Evolutionary conservation across 768 basidiomycete species (phyloP).

Genomic region (Omphalotus guepiniiformis): DNA sequence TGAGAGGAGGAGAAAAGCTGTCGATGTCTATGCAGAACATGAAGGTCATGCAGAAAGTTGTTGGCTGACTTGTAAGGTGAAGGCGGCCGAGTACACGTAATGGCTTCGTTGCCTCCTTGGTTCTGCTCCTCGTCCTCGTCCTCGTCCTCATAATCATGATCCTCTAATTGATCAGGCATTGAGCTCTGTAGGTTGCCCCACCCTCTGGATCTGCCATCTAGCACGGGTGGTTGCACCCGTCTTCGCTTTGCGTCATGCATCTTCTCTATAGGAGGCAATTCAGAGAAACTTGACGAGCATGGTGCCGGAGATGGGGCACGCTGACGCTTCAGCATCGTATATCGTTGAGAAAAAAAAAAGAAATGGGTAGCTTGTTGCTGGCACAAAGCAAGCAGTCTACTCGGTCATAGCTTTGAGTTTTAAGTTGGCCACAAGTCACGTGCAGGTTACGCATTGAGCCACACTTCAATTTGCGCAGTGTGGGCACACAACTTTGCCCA

Average conservation of each 20-base stretch:
- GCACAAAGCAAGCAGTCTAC: no score
- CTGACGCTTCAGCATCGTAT: slow-evolving; percentile 51
- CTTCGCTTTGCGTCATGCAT: slow-evolving; percentile 46
- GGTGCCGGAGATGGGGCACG: slow-evolving; percentile 42
- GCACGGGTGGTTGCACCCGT: slow-evolving; percentile 45
- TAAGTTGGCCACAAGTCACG: neutral
- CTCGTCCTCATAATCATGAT: slow-evolving; percentile 28
- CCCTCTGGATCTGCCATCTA: slow-evolving; percentile 50
- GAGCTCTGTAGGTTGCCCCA: slow-evolving; percentile 28
- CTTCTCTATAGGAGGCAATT: slow-evolving; percentile 22
- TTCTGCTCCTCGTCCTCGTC: slow-evolving; percentile 16
- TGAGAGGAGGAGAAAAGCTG: slow-evolving; percentile 35
- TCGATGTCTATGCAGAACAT: slow-evolving; percentile 58
- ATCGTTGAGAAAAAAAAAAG: neutral
- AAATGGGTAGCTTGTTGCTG: no score
- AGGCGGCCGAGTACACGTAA: neutral
- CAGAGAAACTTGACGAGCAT: slow-evolving; percentile 22
- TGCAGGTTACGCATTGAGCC: neutral
- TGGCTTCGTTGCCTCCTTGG: neutral
- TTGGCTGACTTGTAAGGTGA: slow-evolving; percentile 60
- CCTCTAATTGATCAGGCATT: slow-evolving; percentile 27
- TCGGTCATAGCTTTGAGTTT: no score
- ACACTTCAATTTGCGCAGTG: slow-evolving; percentile 19
- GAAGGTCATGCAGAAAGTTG: slow-evolving; percentile 63
- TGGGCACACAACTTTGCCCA: slow-evolving; percentile 8